Conservation (phyloP, 352 stramenopile species). For the Globisporangium camurandrum region DNA sequence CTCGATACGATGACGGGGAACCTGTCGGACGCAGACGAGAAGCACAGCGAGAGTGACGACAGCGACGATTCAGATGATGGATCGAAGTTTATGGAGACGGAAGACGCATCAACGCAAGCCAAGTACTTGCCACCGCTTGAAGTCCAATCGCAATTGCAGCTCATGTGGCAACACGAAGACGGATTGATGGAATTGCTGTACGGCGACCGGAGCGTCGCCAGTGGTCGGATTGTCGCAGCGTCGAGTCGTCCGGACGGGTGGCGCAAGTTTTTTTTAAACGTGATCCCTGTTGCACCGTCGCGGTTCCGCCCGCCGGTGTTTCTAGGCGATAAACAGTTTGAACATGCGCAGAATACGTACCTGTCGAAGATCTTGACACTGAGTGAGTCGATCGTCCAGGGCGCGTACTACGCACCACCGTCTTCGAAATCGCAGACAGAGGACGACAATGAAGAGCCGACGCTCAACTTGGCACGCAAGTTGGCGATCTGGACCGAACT, state of each 20-base stretch:
- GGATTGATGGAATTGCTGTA: conserved; percentile 92
- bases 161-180: conserved; percentile 93
- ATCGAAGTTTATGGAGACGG: conserved; percentile 39
- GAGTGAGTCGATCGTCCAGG: conserved; percentile 86
- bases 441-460: conserved; percentile 27
- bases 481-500: conserved; percentile 96
- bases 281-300: conserved; percentile 95
- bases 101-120: conserved; percentile 65
- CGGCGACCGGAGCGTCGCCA: conserved; percentile 73
- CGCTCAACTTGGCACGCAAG: conserved; percentile 85
- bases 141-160: conserved; percentile 91
- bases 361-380: conserved; percentile 92
- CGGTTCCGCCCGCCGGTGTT: conserved; percentile 97
- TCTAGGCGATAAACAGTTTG: conserved; percentile 93
- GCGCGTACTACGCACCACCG: conserved; percentile 55
- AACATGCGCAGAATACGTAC: conserved; percentile 97
- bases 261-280: conserved; percentile 94
- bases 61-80: conserved; percentile 62
- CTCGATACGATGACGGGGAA: conserved; percentile 77
- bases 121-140: conserved; percentile 95
- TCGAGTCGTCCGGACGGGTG: conserved; percentile 73
- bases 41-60: conserved; percentile 23
- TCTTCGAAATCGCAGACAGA: conserved; percentile 27
- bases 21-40: conserved; percentile 36
- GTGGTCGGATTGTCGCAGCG: conserved; percentile 31